Evolutionary conservation across 208 protist genomes (phyloP), one percentile per base, ranked within the genome.

Genomic region (Plasmodiophora brassicae): DNA sequence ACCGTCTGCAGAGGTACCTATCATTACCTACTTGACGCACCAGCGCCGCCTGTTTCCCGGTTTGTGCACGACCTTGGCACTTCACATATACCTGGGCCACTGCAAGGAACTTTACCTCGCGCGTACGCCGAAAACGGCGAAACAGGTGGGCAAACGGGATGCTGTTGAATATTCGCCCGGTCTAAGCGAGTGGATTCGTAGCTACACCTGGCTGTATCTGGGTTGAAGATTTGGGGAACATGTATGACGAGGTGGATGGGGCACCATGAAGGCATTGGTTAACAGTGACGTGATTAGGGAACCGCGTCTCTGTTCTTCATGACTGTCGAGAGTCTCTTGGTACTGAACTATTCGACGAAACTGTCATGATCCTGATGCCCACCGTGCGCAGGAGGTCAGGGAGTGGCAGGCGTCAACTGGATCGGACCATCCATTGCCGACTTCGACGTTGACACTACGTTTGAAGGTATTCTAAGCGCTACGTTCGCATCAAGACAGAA

Each of bases 371-470:
- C 5, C 65, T 78, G 65, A 78, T 38, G 20, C 65, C n/a, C 5
- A 78, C 20, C n/a, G n/a, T n/a, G n/a, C n/a, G n/a, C n/a, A 78
- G 65, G 65, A 32, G 65, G 65, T 8, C 65, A 78, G n/a, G 65
- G 65, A 14, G 65, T 78, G 32, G 65, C 65, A 36, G 65, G 32
- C 20, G 65, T 78, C 10, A 78, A 78, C 41, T 78, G 65, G 65
- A 78, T 78, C 41, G 65, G 65, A 38, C 65, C 65, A 14, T n/a
- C 65, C n/a, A 78, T 78, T 78, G 65, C 65, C n/a, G 65, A 78
- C n/a, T 78, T 78, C 41, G 65, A 78, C n/a, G 65, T 78, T 78
- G 65, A 78, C 41, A 78, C 65, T 14, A 78, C 65, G 5, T 78
- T 78, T 78, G 65, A 78, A 78, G 65, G n/a, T n/a, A n/a, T n/a